phyloP scores from a whole-genome alignment of 2,329 filamentous ascomycete species.

The Falciphora oryzae region DNA sequence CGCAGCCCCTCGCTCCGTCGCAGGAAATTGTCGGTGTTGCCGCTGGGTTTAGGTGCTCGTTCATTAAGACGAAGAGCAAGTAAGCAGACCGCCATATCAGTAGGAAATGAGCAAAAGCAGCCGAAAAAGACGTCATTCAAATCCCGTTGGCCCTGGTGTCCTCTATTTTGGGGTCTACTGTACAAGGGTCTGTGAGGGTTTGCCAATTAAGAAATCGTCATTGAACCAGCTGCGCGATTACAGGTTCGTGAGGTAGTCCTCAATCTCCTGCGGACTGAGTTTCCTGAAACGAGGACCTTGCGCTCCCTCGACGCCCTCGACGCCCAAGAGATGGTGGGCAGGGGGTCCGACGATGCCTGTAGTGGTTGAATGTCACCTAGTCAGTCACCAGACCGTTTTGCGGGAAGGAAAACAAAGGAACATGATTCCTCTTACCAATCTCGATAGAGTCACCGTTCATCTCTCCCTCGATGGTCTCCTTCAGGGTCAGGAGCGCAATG shows the following conservation, averaged over 20 bases:
- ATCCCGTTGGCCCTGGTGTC: slow-evolving; percentile 6
- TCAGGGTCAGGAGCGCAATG: slow-evolving; percentile 92
- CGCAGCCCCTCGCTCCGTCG: slow-evolving; percentile 14
- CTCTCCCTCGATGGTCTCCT: slow-evolving; percentile 98
- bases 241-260: slow-evolving; percentile 98
- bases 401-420: not conserved
- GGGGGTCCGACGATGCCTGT: slow-evolving; percentile 90
- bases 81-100: slow-evolving; percentile 11
- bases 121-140: slow-evolving; percentile 4
- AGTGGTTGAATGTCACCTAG: slow-evolving; percentile 1
- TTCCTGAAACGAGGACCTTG: slow-evolving; percentile 86
- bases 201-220: not conserved
- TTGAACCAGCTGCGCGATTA: slow-evolving; percentile 38
- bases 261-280: slow-evolving; percentile 94
- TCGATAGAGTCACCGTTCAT: slow-evolving; percentile 99
- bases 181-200: slow-evolving; percentile 9
- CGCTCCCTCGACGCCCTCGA: slow-evolving; percentile 81
- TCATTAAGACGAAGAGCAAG: slow-evolving; percentile 32
- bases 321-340: slow-evolving; percentile 85
- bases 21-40: slow-evolving; percentile 34
- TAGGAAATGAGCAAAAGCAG: not conserved
- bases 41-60: slow-evolving; percentile 44
- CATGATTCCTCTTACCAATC: slow-evolving; percentile 61
- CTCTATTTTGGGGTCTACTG: slow-evolving; percentile 10
- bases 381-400: not conserved